Conservation (phyloP, 768 basidiomycete genomes). For the Xanthoconium stramineum region DNA sequence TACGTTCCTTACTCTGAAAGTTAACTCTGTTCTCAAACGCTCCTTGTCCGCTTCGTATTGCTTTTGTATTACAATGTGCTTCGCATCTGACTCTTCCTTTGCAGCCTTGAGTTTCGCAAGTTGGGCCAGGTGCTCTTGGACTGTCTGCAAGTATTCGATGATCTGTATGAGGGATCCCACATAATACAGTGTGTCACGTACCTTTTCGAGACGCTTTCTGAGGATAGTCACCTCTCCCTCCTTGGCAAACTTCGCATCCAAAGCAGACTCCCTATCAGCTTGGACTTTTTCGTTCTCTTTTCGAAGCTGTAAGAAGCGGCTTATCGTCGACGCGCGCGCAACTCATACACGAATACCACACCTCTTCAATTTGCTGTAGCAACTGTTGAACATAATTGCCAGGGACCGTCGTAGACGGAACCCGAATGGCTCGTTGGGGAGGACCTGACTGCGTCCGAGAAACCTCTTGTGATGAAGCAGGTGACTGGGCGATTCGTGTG, state of each 20-base stretch:
- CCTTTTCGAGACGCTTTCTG: constrained; percentile 67
- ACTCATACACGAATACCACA: constrained; percentile 26
- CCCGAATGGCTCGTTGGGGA: constrained; percentile 5
- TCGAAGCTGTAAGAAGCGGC: constrained; percentile 40
- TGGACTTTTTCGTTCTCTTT: constrained; percentile 48
- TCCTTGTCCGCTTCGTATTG: constrained; percentile 68
- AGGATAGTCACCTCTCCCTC: constrained; percentile 72
- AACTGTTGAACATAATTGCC: constrained; percentile 17
- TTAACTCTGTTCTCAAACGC: constrained; percentile 61
- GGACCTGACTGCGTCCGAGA: constrained; percentile 13
- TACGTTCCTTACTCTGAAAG: constrained; percentile 55
- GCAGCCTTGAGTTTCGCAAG: constrained; percentile 53
- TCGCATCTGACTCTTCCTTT: constrained; percentile 59
- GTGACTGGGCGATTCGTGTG: constrained; percentile 7
- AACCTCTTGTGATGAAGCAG: constrained; percentile 20
- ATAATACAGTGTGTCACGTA: constrained; percentile 17
- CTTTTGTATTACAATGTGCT: constrained; percentile 53
- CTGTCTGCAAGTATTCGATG: constrained; percentile 37
- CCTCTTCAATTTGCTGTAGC: constrained; percentile 45
- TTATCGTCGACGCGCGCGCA: constrained; percentile 8
- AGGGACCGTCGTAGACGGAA: constrained; percentile 1
- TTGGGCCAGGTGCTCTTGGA: constrained; percentile 57
- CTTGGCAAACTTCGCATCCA: constrained; percentile 51
- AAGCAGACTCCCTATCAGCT: constrained; percentile 43
- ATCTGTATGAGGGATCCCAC: not conserved